phyloP scores from a whole-genome alignment of 2,329 filamentous ascomycete species.

The Xylariaceae sp. region DNA sequence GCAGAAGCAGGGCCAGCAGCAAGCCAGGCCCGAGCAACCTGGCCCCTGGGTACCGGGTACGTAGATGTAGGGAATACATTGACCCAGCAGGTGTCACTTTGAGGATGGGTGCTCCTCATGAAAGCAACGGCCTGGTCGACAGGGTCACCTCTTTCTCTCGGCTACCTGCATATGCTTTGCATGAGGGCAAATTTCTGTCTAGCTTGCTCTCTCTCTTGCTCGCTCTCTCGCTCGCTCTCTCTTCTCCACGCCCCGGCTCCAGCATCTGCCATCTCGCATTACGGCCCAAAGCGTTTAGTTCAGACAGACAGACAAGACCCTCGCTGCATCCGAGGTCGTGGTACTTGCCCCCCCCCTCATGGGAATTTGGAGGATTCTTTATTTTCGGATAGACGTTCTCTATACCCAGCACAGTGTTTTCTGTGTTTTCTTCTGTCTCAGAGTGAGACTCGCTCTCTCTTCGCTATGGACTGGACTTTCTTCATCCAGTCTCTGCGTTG shows the following conservation, averaged over 20 bases:
- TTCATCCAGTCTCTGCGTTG: neutral
- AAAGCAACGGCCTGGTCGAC: constrained; percentile 15
- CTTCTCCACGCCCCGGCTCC: neutral
- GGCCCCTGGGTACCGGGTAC: neutral
- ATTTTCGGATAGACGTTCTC: neutral
- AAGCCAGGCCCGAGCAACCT: neutral
- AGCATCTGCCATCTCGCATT: neutral
- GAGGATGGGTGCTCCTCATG: constrained; percentile 17
- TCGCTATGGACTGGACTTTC: neutral
- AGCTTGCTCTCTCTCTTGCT: neutral
- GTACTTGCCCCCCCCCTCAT: neutral
- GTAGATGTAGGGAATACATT: neutral
- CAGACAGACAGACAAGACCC: neutral
- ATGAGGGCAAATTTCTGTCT: constrained; percentile 12
- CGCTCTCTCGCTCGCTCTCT: neutral
- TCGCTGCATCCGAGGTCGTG: constrained; percentile 8
- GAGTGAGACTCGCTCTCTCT: constrained; percentile 4
- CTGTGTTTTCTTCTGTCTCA: constrained; percentile 10
- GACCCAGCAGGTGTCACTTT: constrained; percentile 27
- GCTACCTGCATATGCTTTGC: constrained; percentile 20
- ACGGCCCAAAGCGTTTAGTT: constrained; percentile 11
- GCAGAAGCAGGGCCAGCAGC: too few relatives aligned
- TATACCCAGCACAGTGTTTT: constrained; percentile 4
- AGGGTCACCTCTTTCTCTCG: constrained; percentile 14
- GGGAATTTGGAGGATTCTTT: neutral